Base-by-base conservation (phyloP, 2,329 filamentous ascomycete species). In the Cladosporium oxysporum region DNA sequence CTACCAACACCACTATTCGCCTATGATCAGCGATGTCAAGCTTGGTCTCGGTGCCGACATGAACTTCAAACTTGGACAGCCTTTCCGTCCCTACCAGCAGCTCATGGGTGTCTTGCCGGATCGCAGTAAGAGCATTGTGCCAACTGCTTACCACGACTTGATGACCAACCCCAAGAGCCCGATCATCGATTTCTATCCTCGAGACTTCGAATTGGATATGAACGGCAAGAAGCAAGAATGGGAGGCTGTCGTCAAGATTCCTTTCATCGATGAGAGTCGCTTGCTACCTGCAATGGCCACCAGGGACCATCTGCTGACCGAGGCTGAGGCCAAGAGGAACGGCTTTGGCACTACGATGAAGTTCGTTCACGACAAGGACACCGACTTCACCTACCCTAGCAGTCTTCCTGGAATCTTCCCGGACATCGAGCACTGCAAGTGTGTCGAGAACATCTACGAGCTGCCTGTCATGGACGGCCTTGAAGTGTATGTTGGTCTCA, bases 161-260 rank as follows among this genome's bases (percentile, higher is more conserved):
- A 99, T 99, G 95, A 97, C 92, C 1, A 91, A 91, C 64, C 85
- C 90, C 1, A 87, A 91, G 18, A 98, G 94, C 18, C 93, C 95
- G 1, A 99, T 99, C 76, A 91, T 97, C 74, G 95, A 99, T 76
- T 99, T 99, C 77, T 99, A 99, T 74, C 95, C 95, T 2, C 87
- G 94, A 72, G 95, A 99, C 73, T 99, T 99, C 74, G 92, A 96
- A 70, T 84, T 99, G 49, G 96, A 99, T 76, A 98, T 99, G 95
- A 98, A 99, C 73, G 96, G 95, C 67, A 99, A 99, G 83, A 99
- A 97, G 82, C 96, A 97, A 91, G 96, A 99, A 69, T 99, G 95
- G 95, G 95, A 99, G 77, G 95, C 95, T 31, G 94, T 99, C 44
- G 93, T 99, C 70, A 99, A 98, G 79, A 99, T 99, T 74, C 95